A percentile compares a stretch with the other conserved stretches of the same genome.
These are phyloP conservation scores for Pseudoneurospora amorphoporcata DNA, from an alignment of 495 filamentous ascomycete genomes.

Conservation along the genomic window DNA sequence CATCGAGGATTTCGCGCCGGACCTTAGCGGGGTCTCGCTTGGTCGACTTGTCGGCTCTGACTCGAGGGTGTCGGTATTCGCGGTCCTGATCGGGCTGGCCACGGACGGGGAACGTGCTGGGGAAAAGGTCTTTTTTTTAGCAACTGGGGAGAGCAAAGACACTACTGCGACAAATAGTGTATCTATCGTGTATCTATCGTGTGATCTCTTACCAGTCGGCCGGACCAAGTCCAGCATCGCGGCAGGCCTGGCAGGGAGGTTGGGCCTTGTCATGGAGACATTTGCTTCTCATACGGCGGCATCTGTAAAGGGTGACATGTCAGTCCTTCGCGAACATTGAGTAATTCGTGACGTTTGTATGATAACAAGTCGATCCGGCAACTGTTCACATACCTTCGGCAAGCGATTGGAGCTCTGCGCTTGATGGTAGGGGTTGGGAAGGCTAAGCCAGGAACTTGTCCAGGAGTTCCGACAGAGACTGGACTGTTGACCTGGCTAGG, in stretches of 20 bases:
- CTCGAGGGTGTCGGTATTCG: slow-evolving; percentile 36
- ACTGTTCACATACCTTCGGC: slow-evolving; percentile 32
- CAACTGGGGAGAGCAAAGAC: background rate
- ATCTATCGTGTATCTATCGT: background rate
- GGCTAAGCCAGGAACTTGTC: slow-evolving; percentile 2
- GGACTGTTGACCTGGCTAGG: background rate
- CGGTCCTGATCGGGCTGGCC: slow-evolving; percentile 35
- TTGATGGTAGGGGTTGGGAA: slow-evolving; percentile 18
- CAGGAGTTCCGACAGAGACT: background rate
- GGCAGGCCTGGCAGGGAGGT: slow-evolving; percentile 33
- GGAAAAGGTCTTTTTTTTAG: background rate
- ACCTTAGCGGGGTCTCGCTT: slow-evolving; percentile 27
- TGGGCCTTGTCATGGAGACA: slow-evolving; percentile 35
- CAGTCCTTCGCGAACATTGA: background rate
- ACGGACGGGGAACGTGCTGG: slow-evolving; percentile 33
- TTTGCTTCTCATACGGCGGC: slow-evolving; percentile 40
- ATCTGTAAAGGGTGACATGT: slow-evolving; percentile 20
- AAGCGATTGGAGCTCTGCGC: slow-evolving; percentile 38
- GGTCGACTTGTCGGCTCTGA: slow-evolving; percentile 29
- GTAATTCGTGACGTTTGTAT: background rate
- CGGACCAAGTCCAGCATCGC: slow-evolving; percentile 29
- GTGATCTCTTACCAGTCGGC: slow-evolving; percentile 30
- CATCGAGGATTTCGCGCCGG: slow-evolving; percentile 26
- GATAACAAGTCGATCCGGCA: slow-evolving; percentile 3
- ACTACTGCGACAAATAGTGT: background rate